Conservation (phyloP, 345 rosid species). For the Camelina neglecta region DNA sequence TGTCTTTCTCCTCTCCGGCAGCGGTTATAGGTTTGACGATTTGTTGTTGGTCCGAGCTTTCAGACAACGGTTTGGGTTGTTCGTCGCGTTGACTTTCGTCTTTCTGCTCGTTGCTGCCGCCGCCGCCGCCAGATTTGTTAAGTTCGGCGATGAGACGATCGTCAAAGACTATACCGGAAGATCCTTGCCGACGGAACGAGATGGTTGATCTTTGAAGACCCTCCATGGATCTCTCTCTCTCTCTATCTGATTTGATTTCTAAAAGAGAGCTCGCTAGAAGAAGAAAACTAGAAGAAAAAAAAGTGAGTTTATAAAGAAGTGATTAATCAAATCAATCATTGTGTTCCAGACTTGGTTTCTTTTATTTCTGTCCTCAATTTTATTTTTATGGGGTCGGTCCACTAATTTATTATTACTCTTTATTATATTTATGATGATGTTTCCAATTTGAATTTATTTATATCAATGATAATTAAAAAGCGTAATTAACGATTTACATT, state of each 20-base stretch:
- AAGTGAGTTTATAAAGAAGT: constrained; percentile 30
- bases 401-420: constrained; percentile 10
- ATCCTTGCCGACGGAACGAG: constrained; percentile 92
- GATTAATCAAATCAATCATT: constrained; percentile 35
- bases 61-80: constrained; percentile 40
- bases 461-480: background rate
- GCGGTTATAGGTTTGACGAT: constrained; percentile 18
- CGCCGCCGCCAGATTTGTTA: constrained; percentile 32
- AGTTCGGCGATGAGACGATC: constrained; percentile 71
- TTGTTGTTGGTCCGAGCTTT: constrained; percentile 29
- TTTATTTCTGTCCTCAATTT: constrained; percentile 27
- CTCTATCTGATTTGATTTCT: constrained; percentile 3
- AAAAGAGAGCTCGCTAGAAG: constrained; percentile 14
- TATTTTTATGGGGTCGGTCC: constrained; percentile 20
- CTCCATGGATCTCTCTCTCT: constrained; percentile 55
- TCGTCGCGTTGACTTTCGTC: constrained; percentile 43
- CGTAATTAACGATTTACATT: background rate
- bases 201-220: constrained; percentile 89
- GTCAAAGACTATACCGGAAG: constrained; percentile 91
- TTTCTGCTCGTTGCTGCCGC: constrained; percentile 37
- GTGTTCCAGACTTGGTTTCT: constrained; percentile 29
- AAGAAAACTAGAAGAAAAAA: background rate
- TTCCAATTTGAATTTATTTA: background rate
- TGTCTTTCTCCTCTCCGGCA: constrained; percentile 45
- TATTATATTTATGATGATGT: constrained; percentile 22